Evolutionary conservation across 2,329 filamentous ascomycete genomes (phyloP), one percentile per base, ranked within the genome.

Genomic region (Fusarium sp.): DNA sequence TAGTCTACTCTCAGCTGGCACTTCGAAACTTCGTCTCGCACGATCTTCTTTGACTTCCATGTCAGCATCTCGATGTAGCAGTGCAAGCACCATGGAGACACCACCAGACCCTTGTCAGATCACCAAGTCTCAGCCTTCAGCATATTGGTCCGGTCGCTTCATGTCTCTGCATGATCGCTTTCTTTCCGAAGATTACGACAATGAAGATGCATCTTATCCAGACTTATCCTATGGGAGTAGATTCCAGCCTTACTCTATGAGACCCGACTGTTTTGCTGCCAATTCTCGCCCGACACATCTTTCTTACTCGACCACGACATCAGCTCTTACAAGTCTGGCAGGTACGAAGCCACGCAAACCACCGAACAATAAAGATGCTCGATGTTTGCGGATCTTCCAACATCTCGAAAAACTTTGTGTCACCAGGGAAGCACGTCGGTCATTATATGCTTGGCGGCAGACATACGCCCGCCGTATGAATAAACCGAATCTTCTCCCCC

Each of bases 101-200:
- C 60, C 70, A 34, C 57, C 69, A 30, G 67, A 79, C 12, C 75
- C 74, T 4, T 71, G 71, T 2, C 75, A 78, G 4, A 77, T 88
- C 16, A 75, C 76, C 53, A 78, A 75, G 0, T 81, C 84, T 3
- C 83, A 86, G 71, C 78, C 83, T 8, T 82, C 83, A 3, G 77
- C 81, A 4, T 91, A 90, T 76, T 92, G 90, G 90, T 81, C 83
- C 13, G 90, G 90, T 20, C 86, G 90, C 41, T 90, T 91, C 74
- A 79, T 84, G 53, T 79, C 86, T 4, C 77, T 90, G 1, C 82
- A 86, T 53, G 88, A 91, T 77, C 83, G 82, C 20, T 77, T 77
- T 18, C 62, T 74, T 4, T 41, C 75, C 5, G 79, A 81, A 34
- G 74, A 73, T 4, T 74, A 77, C 20, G 61, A 62, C 4, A 63